Base-by-base conservation (phyloP, 257 asterid genomes). In the Leonotis leonurus region DNA sequence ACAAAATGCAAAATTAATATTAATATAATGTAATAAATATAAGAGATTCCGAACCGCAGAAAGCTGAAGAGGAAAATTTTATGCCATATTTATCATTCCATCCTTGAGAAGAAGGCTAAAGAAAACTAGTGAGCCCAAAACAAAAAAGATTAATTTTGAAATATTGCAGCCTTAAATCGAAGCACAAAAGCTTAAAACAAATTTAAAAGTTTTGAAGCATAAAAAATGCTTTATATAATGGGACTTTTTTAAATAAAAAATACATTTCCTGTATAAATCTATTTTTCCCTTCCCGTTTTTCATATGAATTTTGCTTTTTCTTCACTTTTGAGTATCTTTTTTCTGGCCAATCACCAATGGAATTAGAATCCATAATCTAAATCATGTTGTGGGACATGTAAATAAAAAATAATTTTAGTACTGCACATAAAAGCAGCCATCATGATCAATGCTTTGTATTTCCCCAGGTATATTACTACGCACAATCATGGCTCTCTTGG, bases 381-480 rank as follows among this genome's bases (percentile, higher is more conserved):
- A 37, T 50, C 10, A 16, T n/a, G 10, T 29, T 16, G 26, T 17
- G 50, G 62, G 48, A 5, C 46, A 49, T 27, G 29, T 13, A 40
- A 54, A 13, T 16, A 21, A 45, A 44, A 56, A 10, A 41, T 7
- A 32, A 36, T 43, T 70, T 24, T 45, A 60, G 20, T 12, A 49
- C 29, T n/a, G 8, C 64, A 41, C 64, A 61, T 0, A 5, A 61
- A 51, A 52, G 55, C 53, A 52, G 63, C 65, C 64, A 56, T 35
- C 39, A 55, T 21, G 25, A 11, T 60, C 51, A 29, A n/a, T 2
- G 30, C 62, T 25, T 35, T 8, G n/a, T 22, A 8, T 49, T 44
- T 33, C 21, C 39, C 6, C 12, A 24, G 43, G 56, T 22, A 39
- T 3, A 2, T 4, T 20, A 1, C 7, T 44, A 27, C 5, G 2